A percentile compares a stretch with the other conserved stretches of the same genome.
phyloP scores from a whole-genome alignment of 257 asterid genomes.

The Craterostigma plantagineum region DNA sequence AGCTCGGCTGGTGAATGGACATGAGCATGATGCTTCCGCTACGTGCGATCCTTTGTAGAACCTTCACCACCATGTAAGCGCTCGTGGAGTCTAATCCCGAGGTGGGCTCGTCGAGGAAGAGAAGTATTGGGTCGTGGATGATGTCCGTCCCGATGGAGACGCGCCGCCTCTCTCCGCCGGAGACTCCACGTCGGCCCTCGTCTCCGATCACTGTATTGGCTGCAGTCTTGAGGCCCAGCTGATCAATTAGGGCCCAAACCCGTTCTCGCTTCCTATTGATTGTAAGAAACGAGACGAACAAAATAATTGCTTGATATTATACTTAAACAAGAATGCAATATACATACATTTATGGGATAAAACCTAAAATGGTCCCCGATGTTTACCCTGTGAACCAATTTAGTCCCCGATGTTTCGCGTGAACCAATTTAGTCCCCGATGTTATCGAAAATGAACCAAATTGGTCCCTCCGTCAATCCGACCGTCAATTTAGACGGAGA shows the following conservation, averaged over 20 bases:
- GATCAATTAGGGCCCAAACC: slow-evolving; percentile 24
- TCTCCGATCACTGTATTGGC: slow-evolving; percentile 19
- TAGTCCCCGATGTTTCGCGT: too few relatives aligned
- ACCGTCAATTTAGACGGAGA: too few relatives aligned
- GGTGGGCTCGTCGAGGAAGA: slow-evolving; percentile 34
- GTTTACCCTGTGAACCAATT: too few relatives aligned
- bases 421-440: too few relatives aligned
- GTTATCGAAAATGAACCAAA: too few relatives aligned
- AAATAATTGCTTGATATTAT: too few relatives aligned
- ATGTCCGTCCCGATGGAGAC: slow-evolving; percentile 29
- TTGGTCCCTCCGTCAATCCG: too few relatives aligned
- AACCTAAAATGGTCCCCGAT: too few relatives aligned
- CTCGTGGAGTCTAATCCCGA: slow-evolving; percentile 36
- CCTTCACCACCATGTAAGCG: slow-evolving; percentile 28
- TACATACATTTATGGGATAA: too few relatives aligned
- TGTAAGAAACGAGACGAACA: too few relatives aligned
- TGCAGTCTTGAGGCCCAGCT: slow-evolving; percentile 17
- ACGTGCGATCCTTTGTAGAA: slow-evolving; percentile 24
- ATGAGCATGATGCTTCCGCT: slow-evolving; percentile 33
- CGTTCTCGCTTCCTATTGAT: slow-evolving; percentile 17
- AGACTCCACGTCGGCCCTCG: slow-evolving; percentile 27
- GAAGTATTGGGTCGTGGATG: slow-evolving; percentile 26
- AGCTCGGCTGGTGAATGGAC: slow-evolving; percentile 37
- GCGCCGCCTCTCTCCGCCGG: slow-evolving; percentile 31
- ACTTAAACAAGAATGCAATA: too few relatives aligned